Conservation (phyloP, 2,329 filamentous ascomycete species). For the Macroventuria anomochaeta region DNA sequence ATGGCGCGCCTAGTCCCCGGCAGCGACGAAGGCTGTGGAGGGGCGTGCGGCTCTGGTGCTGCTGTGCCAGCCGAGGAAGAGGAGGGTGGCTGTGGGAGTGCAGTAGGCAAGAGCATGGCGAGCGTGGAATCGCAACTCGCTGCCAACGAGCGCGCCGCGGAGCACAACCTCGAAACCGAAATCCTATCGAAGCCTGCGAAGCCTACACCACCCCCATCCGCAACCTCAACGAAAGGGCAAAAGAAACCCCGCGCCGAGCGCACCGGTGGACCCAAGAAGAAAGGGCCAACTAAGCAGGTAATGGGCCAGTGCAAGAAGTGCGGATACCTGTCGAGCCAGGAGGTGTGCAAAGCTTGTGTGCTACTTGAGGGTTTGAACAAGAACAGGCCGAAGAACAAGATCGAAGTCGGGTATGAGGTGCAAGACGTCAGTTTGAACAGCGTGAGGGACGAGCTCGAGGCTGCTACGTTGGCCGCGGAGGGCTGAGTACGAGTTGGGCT, state of each 20-base stretch:
- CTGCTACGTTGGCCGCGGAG: conserved; percentile 31
- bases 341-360: conserved; percentile 90
- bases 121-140: conserved; percentile 78
- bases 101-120: conserved; percentile 74
- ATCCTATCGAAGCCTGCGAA: conserved; percentile 53
- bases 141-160: conserved; percentile 66
- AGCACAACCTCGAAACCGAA: conserved; percentile 68
- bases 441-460: conserved; percentile 32
- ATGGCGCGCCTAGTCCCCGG: conserved; percentile 86
- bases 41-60: conserved; percentile 41
- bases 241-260: conserved; percentile 26
- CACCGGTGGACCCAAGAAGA: conserved; percentile 28
- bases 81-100: conserved; percentile 76
- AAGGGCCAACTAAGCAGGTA: conserved; percentile 63
- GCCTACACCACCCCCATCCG: background rate
- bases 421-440: conserved; percentile 30
- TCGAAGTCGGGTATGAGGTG: conserved; percentile 40
- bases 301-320: conserved; percentile 86
- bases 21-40: conserved; percentile 47
- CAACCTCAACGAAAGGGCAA: conserved; percentile 19
- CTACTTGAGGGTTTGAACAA: conserved; percentile 92
- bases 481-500: too few species aligned
- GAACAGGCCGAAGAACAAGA: conserved; percentile 54
- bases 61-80: conserved; percentile 64
- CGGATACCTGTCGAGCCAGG: conserved; percentile 94